Base-by-base conservation (phyloP, 148 eudicot genomes). In the Camellia sinensis region DNA sequence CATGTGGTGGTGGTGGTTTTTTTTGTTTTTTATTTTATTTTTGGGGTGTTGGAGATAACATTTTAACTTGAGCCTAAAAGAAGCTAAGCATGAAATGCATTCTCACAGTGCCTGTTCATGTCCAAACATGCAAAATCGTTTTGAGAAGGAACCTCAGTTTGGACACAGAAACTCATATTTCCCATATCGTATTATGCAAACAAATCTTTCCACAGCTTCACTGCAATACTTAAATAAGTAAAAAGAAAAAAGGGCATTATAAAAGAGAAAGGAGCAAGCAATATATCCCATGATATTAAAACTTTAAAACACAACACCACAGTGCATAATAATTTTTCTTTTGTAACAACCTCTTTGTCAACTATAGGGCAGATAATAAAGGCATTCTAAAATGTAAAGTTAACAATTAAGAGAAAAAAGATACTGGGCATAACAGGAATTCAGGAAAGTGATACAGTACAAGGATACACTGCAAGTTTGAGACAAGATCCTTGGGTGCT, bases 381-480 rank as follows among this genome's bases (percentile, higher is more conserved):
- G 18, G 9, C 14, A 50, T 29, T 72, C 66, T 44, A 66, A 57
- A 37, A 59, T 7, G 60, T 52, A 59, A 81, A 59, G 46, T 7
- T 2, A 54, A 43, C 41, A 77, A 37, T 14, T 43, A 4, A 41
- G 4, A n/a, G 1, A 22, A 53, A n/a, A 73, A 41, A 75, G 37
- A 18, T 18, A 15, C 7, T 15, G 13, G 12, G 18, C n/a, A 54
- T 61, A 70, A 11, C 61, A 21, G 40, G 45, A 40, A 69, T 75
- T 48, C 37, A 29, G 13, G 37, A 59, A 66, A 70, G 11, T 53
- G 10, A n/a, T 48, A 40, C 54, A 1, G 57, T 57, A 41, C 11
- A 52, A 87, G 98, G 98, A 95, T 95, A 95, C 98, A 87, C 13
- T 93, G 87, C 86, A 95, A 85, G 84, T 93, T 92, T 71, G 97